Conservation (phyloP, 768 basidiomycete genomes). For the Russula griseocarnosa region DNA sequence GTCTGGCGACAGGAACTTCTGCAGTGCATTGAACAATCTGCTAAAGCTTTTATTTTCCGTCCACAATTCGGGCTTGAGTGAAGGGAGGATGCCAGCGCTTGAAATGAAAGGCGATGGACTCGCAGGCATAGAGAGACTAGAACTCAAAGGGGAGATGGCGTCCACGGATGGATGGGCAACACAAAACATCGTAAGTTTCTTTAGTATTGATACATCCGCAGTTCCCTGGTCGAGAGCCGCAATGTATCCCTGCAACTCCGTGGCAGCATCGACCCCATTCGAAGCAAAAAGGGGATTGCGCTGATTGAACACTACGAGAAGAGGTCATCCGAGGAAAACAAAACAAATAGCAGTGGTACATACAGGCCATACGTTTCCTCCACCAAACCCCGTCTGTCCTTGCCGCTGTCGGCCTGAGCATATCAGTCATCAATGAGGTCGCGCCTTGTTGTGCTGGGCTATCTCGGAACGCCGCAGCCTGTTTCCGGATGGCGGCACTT, state of each 20-base stretch:
- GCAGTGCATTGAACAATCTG: constrained; percentile 59
- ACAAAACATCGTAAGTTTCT: constrained; percentile 63
- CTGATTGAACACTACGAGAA: constrained; percentile 45
- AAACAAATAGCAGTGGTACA: constrained; percentile 33
- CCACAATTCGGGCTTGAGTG: constrained; percentile 63
- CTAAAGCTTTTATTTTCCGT: constrained; percentile 66
- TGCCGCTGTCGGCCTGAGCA: constrained; percentile 40
- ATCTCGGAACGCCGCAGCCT: constrained; percentile 76
- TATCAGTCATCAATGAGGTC: constrained; percentile 52
- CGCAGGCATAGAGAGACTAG: constrained; percentile 46
- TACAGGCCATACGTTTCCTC: constrained; percentile 70
- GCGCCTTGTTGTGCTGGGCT: constrained; percentile 61
- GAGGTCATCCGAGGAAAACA: constrained; percentile 1
- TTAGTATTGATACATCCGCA: constrained; percentile 52
- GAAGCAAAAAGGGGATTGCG: constrained; percentile 43
- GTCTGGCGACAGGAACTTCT: constrained; percentile 56
- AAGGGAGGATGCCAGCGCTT: constrained; percentile 40
- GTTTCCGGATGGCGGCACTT: constrained; percentile 55
- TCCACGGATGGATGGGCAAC: constrained; percentile 53
- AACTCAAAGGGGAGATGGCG: constrained; percentile 51
- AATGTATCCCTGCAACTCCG: constrained; percentile 55
- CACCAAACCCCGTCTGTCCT: constrained; percentile 81
- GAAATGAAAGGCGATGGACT: constrained; percentile 56
- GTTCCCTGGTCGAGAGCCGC: constrained; percentile 49
- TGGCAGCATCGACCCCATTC: constrained; percentile 40